Evolutionary conservation across 177 flowering plant species (phyloP), one percentile per base, ranked within the genome.

Genomic region (Tripterygium wilfordii): DNA sequence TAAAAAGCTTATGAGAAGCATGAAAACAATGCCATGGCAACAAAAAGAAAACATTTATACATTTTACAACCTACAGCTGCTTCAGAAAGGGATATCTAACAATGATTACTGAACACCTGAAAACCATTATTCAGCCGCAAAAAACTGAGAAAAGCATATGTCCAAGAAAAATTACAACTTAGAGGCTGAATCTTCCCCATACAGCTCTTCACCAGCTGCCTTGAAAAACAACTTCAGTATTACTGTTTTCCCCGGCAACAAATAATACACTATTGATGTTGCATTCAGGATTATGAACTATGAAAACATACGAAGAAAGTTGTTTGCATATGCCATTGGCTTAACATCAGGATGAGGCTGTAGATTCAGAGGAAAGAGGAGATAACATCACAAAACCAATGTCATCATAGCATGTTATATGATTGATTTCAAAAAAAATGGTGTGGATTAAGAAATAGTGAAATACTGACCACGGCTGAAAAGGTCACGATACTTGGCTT

Each of bases 261-360:
- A 26, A 46, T 36, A 15, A 15, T 15, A 36, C 16, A 10, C 5
- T 18, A 30, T 19, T 4, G 16, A 14, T 36, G 20, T 20, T 27
- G 42, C 26, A 20, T 10, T 21, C 31, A 21, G 39, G 33, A 33
- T 21, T 31, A 54, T 38, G 8, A 41, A 57, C 64, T 58, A 89
- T 35, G 71, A 65, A 68, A 91, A 88, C 85, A 91, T 70, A 13
- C 88, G 63, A 36, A 86, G 80, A 74, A 92, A 92, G 70, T 92
- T 86, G 74, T 77, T 92, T 10, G 96, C 98, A 69, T 88, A 92
- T 42, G 96, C 98, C 96, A 88, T 92, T 38, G 96, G 96, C 74
- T 74, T 92, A 20, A 92, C 96, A 55, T 86, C 83, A 20, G 98
- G 96, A 57, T 88, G 98, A 18, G 79, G 78, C 96, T 88, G 94